Evolutionary conservation across 345 rosid genomes (phyloP).

Genomic region (Eucalyptus albens): DNA sequence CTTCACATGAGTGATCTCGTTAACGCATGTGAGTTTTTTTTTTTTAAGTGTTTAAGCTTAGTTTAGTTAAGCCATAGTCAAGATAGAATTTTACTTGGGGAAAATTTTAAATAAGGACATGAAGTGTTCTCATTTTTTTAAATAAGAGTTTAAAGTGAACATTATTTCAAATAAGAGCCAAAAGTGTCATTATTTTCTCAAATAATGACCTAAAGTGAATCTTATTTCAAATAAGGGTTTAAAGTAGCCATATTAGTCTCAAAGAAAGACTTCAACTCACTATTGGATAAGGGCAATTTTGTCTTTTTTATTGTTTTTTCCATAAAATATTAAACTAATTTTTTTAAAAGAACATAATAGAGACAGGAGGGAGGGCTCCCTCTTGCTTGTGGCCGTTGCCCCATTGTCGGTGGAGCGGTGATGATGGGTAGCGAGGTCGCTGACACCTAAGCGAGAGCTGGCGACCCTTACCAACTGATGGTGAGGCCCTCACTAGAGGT

Average conservation of each 20-base stretch:
- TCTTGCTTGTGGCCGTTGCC: rapidly evolving
- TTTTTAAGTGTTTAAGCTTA: too few relatives aligned
- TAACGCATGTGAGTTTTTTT: too few relatives aligned
- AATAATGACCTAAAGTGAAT: rapidly evolving
- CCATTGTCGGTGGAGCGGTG: rapidly evolving
- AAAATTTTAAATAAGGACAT: rapidly evolving
- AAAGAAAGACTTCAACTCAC: too few relatives aligned
- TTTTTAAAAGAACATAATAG: rapidly evolving
- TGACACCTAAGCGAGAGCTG: rapidly evolving
- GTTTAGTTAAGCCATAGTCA: too few relatives aligned
- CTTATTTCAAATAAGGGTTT: rapidly evolving
- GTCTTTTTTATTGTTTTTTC: too few relatives aligned
- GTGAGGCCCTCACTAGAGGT: rapidly evolving
- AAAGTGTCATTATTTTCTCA: rapidly evolving
- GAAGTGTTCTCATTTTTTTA: rapidly evolving
- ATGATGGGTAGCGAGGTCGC: rapidly evolving
- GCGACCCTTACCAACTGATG: rapidly evolving
- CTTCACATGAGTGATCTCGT: rapidly evolving
- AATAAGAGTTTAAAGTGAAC: too few relatives aligned
- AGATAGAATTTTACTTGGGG: too few relatives aligned
- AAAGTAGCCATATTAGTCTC: rapidly evolving
- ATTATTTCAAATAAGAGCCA: too few relatives aligned
- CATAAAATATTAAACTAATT: too few relatives aligned
- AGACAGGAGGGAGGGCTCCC: too few relatives aligned
- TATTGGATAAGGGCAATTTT: too few relatives aligned